Evolutionary conservation across 331 rosid species (phyloP), one percentile per base, ranked within the genome.

Genomic region (Erythrophleum ivorense): DNA sequence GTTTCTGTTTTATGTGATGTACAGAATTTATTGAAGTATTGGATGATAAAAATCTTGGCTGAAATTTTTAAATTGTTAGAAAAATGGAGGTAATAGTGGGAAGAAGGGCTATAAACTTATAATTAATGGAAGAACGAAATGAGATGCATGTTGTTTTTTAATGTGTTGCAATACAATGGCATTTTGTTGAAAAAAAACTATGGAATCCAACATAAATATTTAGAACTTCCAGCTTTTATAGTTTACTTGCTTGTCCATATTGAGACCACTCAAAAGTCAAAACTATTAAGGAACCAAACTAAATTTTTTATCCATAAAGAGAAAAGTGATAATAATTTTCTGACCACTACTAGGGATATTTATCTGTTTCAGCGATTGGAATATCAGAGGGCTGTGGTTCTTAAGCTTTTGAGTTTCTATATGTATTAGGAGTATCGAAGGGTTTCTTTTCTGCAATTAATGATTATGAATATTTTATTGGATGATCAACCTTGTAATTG

Each of bases 231-330:
- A 13, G 55, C 43, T 68, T 43, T 65, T 53, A 5, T 46, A 43
- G 58, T 46, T 19, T 81, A 40, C 33, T 43, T 82, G 78, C 41
- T 38, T 68, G 58, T 48, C 73, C 78, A 76, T 58, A 48, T 24
- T 11, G 40, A 21, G 71, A 46, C 63, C 63, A 40, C 58, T 53
- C 21, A 13, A 13, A 53, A 15, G 18, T 48, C 4, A 71, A 72
- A 82, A 75, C 3, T 66, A 43, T 75, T 3, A 81, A 66, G 71
- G 21, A 67, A 55, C 71, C 49, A 24, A 11, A 16, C 52, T 50
- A 10, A 50, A 50, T 12, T 14, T 19, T 40, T 40, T 16, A 81
- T 36, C 5, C 40, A 4, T 36, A 24, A 24, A 45, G 62, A 14
- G 77, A 55, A 66, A 73, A 19, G 13, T 58, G 64, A 36, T 36